Conservation (phyloP, 441 rosid species). For the Francoa sonchifolia region DNA sequence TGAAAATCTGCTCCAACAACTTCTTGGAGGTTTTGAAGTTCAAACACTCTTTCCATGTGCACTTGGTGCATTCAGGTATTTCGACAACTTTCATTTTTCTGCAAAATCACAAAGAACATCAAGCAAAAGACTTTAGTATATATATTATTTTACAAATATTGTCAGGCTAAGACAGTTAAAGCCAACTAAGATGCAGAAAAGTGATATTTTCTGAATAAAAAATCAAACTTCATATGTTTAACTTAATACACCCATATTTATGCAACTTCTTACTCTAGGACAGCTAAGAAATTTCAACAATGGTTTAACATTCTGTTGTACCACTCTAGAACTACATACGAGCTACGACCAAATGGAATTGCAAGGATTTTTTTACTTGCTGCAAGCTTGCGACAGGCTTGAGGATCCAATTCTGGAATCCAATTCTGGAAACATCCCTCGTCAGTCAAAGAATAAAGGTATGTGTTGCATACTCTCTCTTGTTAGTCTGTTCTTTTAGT, state of each 20-base stretch:
- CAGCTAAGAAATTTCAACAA: background rate
- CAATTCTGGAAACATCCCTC: no score
- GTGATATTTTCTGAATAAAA: background rate
- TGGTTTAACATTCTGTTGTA: background rate
- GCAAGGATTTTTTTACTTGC: conserved; percentile 5
- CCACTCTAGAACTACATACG: background rate
- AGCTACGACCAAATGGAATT: background rate
- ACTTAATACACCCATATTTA: background rate
- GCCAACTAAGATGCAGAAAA: background rate
- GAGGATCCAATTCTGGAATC: background rate
- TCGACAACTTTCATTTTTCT: background rate
- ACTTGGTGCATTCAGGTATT: conserved; percentile 5
- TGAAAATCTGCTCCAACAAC: background rate
- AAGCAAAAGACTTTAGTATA: background rate
- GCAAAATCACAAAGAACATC: background rate
- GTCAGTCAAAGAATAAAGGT: background rate
- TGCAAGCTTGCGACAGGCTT: conserved; percentile 1
- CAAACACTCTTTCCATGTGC: background rate
- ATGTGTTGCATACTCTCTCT: background rate
- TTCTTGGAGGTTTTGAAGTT: background rate
- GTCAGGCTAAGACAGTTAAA: background rate
- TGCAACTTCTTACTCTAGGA: conserved; percentile 5
- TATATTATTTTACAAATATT: background rate
- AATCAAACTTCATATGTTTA: background rate
- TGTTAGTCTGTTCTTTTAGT: no score